Evolutionary conservation across 2,329 filamentous ascomycete genomes (phyloP).

Genomic region (Aspergillus tanneri): DNA sequence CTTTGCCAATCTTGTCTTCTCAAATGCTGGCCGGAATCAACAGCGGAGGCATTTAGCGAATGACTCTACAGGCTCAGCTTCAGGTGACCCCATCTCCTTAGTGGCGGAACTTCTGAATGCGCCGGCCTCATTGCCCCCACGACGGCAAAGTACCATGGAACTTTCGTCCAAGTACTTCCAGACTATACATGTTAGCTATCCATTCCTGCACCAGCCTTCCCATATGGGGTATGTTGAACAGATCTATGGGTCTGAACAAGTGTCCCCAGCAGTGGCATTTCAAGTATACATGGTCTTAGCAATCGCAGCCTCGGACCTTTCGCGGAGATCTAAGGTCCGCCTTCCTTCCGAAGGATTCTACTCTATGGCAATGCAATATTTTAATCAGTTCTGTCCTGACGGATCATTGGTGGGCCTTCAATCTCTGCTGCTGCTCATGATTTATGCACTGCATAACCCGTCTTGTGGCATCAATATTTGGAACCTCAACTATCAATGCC

Average conservation of each 20-base stretch:
- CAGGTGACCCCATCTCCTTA: conserved; percentile 20
- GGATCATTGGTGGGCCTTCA: conserved; percentile 53
- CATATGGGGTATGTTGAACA: conserved; percentile 39
- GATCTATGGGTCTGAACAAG: conserved; percentile 33
- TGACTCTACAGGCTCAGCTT: neutral
- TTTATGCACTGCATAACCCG: conserved; percentile 54
- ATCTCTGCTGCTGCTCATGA: conserved; percentile 43
- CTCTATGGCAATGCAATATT: conserved; percentile 48
- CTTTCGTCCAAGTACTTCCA: conserved; percentile 52
- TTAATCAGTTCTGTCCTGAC: conserved; percentile 50
- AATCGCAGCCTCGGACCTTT: conserved; percentile 49
- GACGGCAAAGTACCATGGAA: conserved; percentile 41
- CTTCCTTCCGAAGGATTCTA: conserved; percentile 53
- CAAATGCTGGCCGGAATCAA: conserved; percentile 34
- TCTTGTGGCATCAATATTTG: conserved; percentile 52
- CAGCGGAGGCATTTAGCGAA: conserved; percentile 6
- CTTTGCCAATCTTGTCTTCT: conserved; percentile 52
- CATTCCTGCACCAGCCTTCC: conserved; percentile 49
- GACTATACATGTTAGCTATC: conserved; percentile 50
- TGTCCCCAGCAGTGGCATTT: conserved; percentile 40
- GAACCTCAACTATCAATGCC: conserved; percentile 57
- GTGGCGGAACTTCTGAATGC: conserved; percentile 30
- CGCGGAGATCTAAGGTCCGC: conserved; percentile 44
- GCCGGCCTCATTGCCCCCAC: conserved; percentile 29
- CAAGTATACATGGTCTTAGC: conserved; percentile 57